Evolutionary conservation across 2,329 filamentous ascomycete genomes (phyloP).

Genomic region (Fusarium mexicanum): DNA sequence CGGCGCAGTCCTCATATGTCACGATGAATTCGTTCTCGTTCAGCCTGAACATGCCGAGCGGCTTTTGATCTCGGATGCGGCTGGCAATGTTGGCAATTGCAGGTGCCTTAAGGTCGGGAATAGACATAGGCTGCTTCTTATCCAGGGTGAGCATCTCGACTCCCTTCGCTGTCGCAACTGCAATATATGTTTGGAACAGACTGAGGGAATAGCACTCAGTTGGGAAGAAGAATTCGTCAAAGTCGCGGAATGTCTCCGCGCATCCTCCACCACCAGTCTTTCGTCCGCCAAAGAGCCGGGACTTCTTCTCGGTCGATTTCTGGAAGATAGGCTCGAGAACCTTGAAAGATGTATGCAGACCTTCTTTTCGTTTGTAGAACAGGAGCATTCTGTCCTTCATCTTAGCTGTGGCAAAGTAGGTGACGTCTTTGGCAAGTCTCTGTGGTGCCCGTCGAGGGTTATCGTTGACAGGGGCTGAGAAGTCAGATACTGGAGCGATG

Average conservation of each 20-base stretch:
- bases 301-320: conserved; percentile 86
- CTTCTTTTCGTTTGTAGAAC: conserved; percentile 97
- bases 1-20: conserved; percentile 93
- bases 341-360: conserved; percentile 92
- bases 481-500: conserved; percentile 72
- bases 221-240: conserved; percentile 98
- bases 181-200: conserved; percentile 93
- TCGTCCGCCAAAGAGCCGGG: conserved; percentile 71
- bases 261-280: conserved; percentile 70
- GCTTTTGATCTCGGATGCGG: conserved; percentile 83
- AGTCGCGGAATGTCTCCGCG: conserved; percentile 97
- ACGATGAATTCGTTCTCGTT: conserved; percentile 92
- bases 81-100: conserved; percentile 86
- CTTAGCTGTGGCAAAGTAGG: conserved; percentile 93
- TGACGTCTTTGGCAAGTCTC: conserved; percentile 90
- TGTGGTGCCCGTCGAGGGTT: conserved; percentile 88
- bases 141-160: conserved; percentile 97
- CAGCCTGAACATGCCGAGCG: conserved; percentile 95
- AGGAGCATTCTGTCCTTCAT: conserved; percentile 97
- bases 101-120: conserved; percentile 83
- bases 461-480: conserved; percentile 71
- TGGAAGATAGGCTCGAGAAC: conserved; percentile 96
- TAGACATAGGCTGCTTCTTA: conserved; percentile 94
- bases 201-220: conserved; percentile 95
- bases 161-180: conserved; percentile 89